Evolutionary conservation across 2,329 filamentous ascomycete genomes (phyloP).

Genomic region (Teratosphaeriaceae sp.): DNA sequence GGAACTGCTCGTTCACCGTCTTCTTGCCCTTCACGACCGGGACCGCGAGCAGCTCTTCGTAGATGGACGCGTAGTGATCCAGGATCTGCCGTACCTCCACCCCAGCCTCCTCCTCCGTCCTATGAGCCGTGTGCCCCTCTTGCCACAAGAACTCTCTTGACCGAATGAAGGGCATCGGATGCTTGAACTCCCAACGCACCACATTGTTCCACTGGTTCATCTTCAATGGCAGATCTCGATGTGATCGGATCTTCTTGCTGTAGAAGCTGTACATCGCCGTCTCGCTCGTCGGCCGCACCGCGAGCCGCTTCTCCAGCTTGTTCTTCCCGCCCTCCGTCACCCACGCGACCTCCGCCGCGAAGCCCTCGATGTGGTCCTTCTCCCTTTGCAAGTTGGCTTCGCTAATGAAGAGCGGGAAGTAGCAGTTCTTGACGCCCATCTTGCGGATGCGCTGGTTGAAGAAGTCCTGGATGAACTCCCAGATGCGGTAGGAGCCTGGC

Average conservation of each 20-base stretch:
- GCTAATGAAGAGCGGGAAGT: constrained; percentile 94
- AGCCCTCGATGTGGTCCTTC: constrained; percentile 98
- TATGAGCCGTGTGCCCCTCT: constrained; percentile 88
- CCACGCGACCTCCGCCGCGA: constrained; percentile 87
- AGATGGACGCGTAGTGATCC: constrained; percentile 85
- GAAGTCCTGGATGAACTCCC: constrained; percentile 57
- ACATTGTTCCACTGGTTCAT: constrained; percentile 98
- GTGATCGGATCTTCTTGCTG: constrained; percentile 92
- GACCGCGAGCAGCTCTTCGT: constrained; percentile 88
- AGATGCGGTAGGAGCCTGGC: constrained; percentile 60
- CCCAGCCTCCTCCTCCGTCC: constrained; percentile 74
- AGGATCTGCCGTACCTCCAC: constrained; percentile 89
- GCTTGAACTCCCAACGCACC: constrained; percentile 96
- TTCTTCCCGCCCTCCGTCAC: constrained; percentile 87
- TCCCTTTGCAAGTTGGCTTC: constrained; percentile 78
- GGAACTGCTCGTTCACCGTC: constrained; percentile 98
- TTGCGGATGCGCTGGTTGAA: constrained; percentile 69
- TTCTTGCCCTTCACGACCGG: constrained; percentile 91
- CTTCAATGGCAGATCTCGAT: constrained; percentile 87
- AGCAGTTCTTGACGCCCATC: constrained; percentile 90
- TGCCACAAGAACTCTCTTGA: constrained; percentile 98
- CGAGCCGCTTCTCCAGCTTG: constrained; percentile 75
- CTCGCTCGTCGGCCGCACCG: constrained; percentile 63
- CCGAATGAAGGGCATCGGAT: constrained; percentile 75
- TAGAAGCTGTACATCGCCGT: constrained; percentile 96